Evolutionary conservation across 108 stramenopile genomes (phyloP), one percentile per base, ranked within the genome.

Genomic region (Nannochloropsis gaditana): DNA sequence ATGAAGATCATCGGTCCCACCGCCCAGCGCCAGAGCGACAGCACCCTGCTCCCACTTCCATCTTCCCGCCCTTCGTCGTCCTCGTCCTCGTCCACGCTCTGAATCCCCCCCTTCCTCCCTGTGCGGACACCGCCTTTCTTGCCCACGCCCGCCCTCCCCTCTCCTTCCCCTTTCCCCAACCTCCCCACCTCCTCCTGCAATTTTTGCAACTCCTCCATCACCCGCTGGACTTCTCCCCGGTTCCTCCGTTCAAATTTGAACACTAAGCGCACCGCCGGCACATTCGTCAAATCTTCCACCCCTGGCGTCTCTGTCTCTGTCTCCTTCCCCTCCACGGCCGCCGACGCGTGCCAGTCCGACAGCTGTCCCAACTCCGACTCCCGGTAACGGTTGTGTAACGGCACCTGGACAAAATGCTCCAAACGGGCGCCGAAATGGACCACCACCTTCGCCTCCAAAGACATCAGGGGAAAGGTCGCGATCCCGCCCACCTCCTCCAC

Each of bases 401-500:
- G 59, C 59, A 73, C 59, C 59, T 8, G 15, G 19, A 73, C 59
- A n/a, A n/a, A 73, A 73, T 73, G 59, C 2, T 73, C 59, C 59
- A 73, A n/a, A 15, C 59, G 59, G 59, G 59, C 19, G n/a, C 59
- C 59, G 6, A 73, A 73, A 73, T 73, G 59, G n/a, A 73, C 59
- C 19, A 73, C 59, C 15, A 73, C n/a, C 59, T 73, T 73, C 59
- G 59, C 59, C 6, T 73, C 59, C 59, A 73, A n/a, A n/a, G 59
- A 73, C 8, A 73, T n/a, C 19, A 73, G 59, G 59, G 59, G 59
- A n/a, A 73, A 73, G 59, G 59, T n/a, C 2, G 59, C 59, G 8
- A n/a, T 73, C 19, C 59, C 59, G 4, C 59, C 59, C 59, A 73
- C 59, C n/a, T 73, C 59, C 59, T 73, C 59, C 59, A 73, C 59